A percentile compares a stretch with the other conserved stretches of the same genome.
phyloP scores from a whole-genome alignment of 163 green algal species.

The Coccomyxa subellipsoidea region DNA sequence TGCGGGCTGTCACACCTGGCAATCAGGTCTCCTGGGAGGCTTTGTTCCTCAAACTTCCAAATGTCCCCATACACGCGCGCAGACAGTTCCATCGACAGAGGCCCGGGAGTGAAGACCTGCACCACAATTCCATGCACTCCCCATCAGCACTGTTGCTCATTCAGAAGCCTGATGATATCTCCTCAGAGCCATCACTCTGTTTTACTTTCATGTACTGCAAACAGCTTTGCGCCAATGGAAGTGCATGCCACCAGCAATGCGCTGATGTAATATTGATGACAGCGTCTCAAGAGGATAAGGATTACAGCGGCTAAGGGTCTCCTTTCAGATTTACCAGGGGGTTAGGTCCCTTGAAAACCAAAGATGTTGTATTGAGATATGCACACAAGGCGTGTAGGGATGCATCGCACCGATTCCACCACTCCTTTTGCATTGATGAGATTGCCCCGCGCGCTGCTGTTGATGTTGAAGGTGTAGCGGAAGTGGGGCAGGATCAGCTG shows the following conservation, averaged over 20 bases:
- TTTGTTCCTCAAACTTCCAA: conserved; percentile 49
- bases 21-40: conserved; percentile 37
- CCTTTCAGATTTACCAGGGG: too few relatives aligned
- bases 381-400: too few relatives aligned
- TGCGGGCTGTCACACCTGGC: conserved; percentile 6
- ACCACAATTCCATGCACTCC: not conserved
- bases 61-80: conserved; percentile 30
- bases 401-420: conserved; percentile 32
- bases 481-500: conserved; percentile 59
- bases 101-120: conserved; percentile 34
- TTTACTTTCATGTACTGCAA: too few relatives aligned
- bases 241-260: too few relatives aligned
- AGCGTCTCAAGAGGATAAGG: too few relatives aligned
- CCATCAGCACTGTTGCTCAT: not conserved
- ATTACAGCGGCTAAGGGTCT: too few relatives aligned
- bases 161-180: too few relatives aligned
- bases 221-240: too few relatives aligned
- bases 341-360: too few relatives aligned
- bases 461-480: conserved; percentile 50
- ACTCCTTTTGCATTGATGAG: conserved; percentile 51
- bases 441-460: conserved; percentile 23
- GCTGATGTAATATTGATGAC: too few relatives aligned
- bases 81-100: conserved; percentile 32
- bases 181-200: too few relatives aligned
- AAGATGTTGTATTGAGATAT: too few relatives aligned